Evolutionary conservation across 164 flowering plant genomes (phyloP), one percentile per base, ranked within the genome.

Genomic region (Aristolochia fimbriata): DNA sequence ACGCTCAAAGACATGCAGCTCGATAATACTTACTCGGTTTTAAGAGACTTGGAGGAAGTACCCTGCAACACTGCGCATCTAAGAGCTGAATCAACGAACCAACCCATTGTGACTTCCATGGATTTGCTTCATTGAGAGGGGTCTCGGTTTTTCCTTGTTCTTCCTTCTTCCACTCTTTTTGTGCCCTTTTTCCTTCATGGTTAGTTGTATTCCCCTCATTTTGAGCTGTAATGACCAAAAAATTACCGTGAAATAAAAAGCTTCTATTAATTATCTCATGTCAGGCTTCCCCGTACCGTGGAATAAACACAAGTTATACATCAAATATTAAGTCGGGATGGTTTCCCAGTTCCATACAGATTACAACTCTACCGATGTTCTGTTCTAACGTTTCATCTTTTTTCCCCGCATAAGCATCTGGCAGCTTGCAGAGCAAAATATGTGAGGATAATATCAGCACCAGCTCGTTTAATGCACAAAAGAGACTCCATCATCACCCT

Each of bases 371-470:
- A 2, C 30, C 30, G 30, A 27, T 27, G 25, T 22, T 53, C 22
- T 53, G 27, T 51, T 37, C 41, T 46, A 14, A 58, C 24, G 41
- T 57, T 53, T 37, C 27, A 84, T 68, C 82, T 76, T 81, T 83
- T 93, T 81, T 82, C 91, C 31, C 91, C 97, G 54, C 89, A 83
- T 60, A 93, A 76, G 74, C 73, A 69, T 69, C 80, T 76, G 19
- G 84, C 99, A 55, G 99, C 97, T 78, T 84, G 97, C 30, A 83
- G 62, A 55, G 99, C 96, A 70, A 88, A 93, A 68, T 88, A 94
- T 0, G 96, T 83, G 15, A 94, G 90, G 51, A 94, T 94, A 65
- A 91, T 77, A 59, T 88, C 91, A 13, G 99, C 96, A 55, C 99
- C 99, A 30, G 97, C 97, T 37, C 97, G 82, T 47, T 88, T 74